Base-by-base conservation (phyloP, 1,284 basidiomycete species). In the Chondrostereum purpureum region DNA sequence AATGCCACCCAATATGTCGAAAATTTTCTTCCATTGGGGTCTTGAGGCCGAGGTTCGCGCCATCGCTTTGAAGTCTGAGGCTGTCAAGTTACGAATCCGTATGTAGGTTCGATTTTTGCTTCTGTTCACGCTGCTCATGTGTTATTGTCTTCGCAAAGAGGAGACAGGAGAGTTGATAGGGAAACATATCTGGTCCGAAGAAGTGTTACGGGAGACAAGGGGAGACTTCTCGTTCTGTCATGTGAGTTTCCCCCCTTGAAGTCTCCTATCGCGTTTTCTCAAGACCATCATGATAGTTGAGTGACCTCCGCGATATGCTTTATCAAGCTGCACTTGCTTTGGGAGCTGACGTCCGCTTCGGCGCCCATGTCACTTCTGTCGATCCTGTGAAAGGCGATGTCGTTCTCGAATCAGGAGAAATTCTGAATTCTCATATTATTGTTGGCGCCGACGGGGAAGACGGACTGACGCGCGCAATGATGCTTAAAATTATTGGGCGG, bases 21-120 rank as follows among this genome's bases (percentile, higher is more conserved):
- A 80, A 50, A 69, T 80, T 10, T 59, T 80, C 17, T 69, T 69
- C 45, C 66, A 72, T 39, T 82, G 79, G 80, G 78, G 78, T 1
- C 56, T 80, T 11, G 61, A 61, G 27, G 58, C 65, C 10, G 55
- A 65, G 21, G 49, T 79, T 5, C 47, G 48, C 17, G 39, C 57
- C 8, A 66, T 71, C 31, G 64, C 66, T 2, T 39, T 65, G 11
- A 61, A 65, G 35, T 69, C 69, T n/a, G 58, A 57, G 38, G 65
- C 59, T 1, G 62, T 73, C 13, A 55, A 67, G n/a, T 57, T 75
- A 17, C 44, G 58, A 12, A 55, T 66, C 38, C 67, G 73, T 74
- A 46, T 33, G 63, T 59, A 6, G 37, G n/a, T 46, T 21, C n/a
- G 27, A 12, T 39, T 39, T 41, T 38, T n/a, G n/a, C 34, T 6